phyloP scores from a whole-genome alignment of 306 rosid genomes.

The Luffa acutangula region DNA sequence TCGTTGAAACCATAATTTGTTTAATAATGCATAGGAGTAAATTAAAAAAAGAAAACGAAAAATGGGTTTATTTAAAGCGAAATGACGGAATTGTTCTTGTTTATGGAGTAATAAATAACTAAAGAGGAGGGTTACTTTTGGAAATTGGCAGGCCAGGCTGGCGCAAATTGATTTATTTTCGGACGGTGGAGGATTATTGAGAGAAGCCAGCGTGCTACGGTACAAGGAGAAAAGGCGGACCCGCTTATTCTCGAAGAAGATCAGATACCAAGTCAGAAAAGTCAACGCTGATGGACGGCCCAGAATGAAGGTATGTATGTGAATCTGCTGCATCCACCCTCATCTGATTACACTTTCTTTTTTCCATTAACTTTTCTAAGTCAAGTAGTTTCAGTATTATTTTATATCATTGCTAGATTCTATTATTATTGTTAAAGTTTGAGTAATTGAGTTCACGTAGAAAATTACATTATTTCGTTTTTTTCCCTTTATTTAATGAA shows the following conservation, averaged over 20 bases:
- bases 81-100: background rate
- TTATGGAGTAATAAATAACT: background rate
- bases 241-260: slow-evolving; percentile 67
- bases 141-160: slow-evolving; percentile 47
- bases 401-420: too few relatives aligned
- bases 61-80: background rate
- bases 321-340: background rate
- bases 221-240: slow-evolving; percentile 75
- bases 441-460: background rate
- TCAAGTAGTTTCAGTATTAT: too few relatives aligned
- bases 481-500: too few relatives aligned
- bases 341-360: background rate
- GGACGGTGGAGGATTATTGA: slow-evolving; percentile 40
- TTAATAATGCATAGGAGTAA: too few relatives aligned
- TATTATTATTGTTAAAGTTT: slow-evolving; percentile 1
- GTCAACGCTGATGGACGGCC: slow-evolving; percentile 88
- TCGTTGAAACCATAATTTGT: too few relatives aligned
- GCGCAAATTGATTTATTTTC: slow-evolving; percentile 57
- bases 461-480: background rate
- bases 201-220: slow-evolving; percentile 74
- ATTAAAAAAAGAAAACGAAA: background rate
- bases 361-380: background rate
- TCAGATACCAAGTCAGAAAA: slow-evolving; percentile 77
- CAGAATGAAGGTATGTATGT: slow-evolving; percentile 65
- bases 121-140: background rate